phyloP scores from a whole-genome alignment of 176 grass and related monocot genomes.

The Musa troglodytarum region DNA sequence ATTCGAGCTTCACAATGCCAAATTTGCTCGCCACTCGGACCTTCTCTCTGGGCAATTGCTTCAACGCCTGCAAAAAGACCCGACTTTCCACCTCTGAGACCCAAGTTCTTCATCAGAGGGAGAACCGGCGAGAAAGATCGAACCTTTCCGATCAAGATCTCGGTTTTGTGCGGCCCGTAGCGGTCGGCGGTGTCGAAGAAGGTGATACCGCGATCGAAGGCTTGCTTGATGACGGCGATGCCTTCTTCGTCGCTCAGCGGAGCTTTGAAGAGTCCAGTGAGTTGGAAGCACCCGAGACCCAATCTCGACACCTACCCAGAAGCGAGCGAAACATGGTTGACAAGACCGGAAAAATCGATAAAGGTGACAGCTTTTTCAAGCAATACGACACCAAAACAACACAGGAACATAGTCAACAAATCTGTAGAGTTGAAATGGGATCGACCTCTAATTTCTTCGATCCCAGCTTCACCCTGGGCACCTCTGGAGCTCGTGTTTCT shows the following conservation, averaged over 20 bases:
- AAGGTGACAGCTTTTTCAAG: not conserved
- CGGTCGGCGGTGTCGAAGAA: slow-evolving; percentile 40
- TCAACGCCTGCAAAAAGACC: not conserved
- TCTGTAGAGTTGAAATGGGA: not conserved
- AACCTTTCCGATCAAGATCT: slow-evolving; percentile 40
- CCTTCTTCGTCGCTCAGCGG: not conserved
- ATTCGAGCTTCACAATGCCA: not conserved
- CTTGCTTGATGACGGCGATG: slow-evolving; percentile 31
- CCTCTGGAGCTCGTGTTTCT: not conserved
- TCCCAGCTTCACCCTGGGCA: slow-evolving; percentile 1
- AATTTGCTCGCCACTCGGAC: slow-evolving; percentile 11
- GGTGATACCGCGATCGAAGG: slow-evolving; percentile 28
- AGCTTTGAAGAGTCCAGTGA: not conserved
- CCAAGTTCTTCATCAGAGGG: not conserved
- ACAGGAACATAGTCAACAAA: not conserved
- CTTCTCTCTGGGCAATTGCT: slow-evolving; percentile 8
- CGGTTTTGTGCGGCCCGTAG: slow-evolving; percentile 32
- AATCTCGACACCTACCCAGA: slow-evolving; percentile 7
- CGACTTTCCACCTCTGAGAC: not conserved
- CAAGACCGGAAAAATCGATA: not conserved
- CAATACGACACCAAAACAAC: not conserved
- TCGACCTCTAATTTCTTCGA: not conserved
- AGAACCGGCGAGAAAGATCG: not conserved
- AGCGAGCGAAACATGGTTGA: not conserved
- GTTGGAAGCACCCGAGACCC: not conserved